A percentile compares a stretch with the other conserved stretches of the same genome.
Conservation (phyloP, 1,284 basidiomycete species). For the Inonotus hispidus region DNA sequence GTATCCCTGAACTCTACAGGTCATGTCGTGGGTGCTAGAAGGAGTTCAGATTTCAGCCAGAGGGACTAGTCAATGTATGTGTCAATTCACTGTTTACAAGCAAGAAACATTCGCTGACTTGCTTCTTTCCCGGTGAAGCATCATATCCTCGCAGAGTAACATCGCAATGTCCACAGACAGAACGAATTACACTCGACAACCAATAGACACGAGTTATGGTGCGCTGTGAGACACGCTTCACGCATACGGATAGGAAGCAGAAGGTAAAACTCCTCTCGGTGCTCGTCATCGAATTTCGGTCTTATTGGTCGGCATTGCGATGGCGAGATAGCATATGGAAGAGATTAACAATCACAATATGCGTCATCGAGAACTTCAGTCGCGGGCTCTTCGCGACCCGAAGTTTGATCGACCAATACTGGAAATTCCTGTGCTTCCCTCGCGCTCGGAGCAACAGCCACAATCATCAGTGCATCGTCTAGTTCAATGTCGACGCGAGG, state of each 20-base stretch:
- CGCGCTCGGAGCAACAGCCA: too few species aligned
- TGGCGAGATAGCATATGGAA: neutral
- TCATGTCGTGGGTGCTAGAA: neutral
- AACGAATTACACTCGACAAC: neutral
- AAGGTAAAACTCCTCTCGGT: neutral
- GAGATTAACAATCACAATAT: slow-evolving; percentile 1
- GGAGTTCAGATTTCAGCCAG: neutral
- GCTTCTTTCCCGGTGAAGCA: neutral
- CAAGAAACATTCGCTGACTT: neutral
- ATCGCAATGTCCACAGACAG: neutral
- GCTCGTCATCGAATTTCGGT: neutral
- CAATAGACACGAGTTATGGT: slow-evolving; percentile 2
- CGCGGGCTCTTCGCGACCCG: neutral
- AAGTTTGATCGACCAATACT: neutral
- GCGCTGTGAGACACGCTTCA: slow-evolving; percentile 1
- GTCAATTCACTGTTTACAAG: neutral
- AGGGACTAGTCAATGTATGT: neutral
- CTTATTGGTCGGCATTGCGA: neutral
- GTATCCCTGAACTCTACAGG: neutral
- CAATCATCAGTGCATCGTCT: too few species aligned
- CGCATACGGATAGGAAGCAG: slow-evolving; percentile 8
- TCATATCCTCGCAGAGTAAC: neutral
- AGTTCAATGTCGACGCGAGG: neutral
- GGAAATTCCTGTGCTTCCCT: neutral
- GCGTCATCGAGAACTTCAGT: neutral